Evolutionary conservation across 202 grass and related monocot species (phyloP), one percentile per base, ranked within the genome.

Genomic region (Panicum virgatum): DNA sequence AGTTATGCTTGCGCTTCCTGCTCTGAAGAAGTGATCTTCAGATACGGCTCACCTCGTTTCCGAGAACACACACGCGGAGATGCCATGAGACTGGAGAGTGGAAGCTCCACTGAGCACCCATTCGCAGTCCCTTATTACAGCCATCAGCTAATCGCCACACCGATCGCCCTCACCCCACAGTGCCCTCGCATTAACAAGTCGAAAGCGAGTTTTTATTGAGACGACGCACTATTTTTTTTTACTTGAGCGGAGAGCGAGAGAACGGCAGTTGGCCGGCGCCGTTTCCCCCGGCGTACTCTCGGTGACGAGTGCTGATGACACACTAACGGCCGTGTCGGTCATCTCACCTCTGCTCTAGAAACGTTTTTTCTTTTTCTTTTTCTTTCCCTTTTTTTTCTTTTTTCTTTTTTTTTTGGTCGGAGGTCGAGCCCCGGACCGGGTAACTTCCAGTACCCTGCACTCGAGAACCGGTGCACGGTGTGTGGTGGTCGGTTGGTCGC

Each of bases 51-150:
- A n/a, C 23, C 4, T 39, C 34, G 5, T 76, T 20, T 34, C 43
- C 12, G 32, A 62, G 59, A 72, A 72, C 83, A 85, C 18, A 56
- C 22, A 56, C 20, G 22, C 52, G 75, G 45, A 8, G 18, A 72
- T 23, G 45, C 66, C 66, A 53, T 80, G 58, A 63, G 2, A 26
- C 9, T 2, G 0, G 26, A 84, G 66, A n/a, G n/a, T 62, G 66
- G 65, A 56, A 56, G 5, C 56, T 14, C 46, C 75, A 72, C 58
- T 36, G 13, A 23, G 32, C 65, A 78, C 64, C 53, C 52, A 64
- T 69, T 77, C 42, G 61, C 81, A 12, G 25, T 59, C 58, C 10
- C 36, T 25, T 36, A 16, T 9, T 74, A 3, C 7, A 2, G 1
- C 25, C 36, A 10, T 4, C 20, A 15, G 25, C 9, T 59, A 61